Evolutionary conservation across 2,329 filamentous ascomycete genomes (phyloP).

Genomic region (Cryphonectria nitschkei): DNA sequence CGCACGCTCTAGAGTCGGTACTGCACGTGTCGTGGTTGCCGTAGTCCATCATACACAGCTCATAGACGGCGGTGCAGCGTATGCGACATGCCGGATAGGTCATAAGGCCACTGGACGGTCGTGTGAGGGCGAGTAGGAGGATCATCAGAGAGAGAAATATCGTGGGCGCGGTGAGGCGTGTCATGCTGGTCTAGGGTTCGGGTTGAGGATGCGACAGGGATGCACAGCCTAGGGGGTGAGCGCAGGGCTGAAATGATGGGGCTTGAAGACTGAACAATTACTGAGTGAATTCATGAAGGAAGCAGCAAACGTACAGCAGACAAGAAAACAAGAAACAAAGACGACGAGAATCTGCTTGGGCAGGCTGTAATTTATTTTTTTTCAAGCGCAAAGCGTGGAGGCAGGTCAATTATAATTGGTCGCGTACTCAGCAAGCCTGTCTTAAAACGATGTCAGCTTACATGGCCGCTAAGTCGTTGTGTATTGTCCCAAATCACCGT

Average conservation of each 20-base stretch:
- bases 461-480: not conserved
- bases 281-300: no score
- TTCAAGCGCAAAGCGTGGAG: not conserved
- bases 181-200: not conserved
- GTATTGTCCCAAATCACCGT: not conserved
- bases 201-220: not conserved
- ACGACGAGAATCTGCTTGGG: not conserved
- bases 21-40: conserved; percentile 8
- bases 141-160: not conserved
- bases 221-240: no score
- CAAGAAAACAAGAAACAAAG: not conserved
- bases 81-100: not conserved
- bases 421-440: not conserved
- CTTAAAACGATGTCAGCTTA: not conserved
- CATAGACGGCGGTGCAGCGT: conserved; percentile 6
- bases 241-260: not conserved
- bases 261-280: not conserved
- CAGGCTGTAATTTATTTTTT: not conserved
- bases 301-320: not conserved
- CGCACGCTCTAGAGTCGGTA: not conserved
- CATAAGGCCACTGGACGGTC: not conserved
- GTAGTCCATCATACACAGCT: conserved; percentile 8
- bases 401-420: not conserved
- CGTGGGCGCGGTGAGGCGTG: not conserved
- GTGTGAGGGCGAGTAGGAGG: not conserved